Conservation (phyloP, 2,329 filamentous ascomycete species). For the Achaetomium macrosporum region DNA sequence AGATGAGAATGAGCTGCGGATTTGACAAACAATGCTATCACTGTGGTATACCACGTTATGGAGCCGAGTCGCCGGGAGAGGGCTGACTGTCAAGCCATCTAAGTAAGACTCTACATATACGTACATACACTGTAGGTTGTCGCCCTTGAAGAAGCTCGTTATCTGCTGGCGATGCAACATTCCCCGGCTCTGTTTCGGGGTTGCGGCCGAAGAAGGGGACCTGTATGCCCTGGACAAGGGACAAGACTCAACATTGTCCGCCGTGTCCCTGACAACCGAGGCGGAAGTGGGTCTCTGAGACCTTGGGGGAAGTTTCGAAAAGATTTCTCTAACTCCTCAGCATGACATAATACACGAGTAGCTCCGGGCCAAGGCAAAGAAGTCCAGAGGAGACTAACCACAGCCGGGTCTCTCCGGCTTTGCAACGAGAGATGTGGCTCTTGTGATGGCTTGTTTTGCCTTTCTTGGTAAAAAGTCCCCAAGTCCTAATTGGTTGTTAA, state of each 20-base stretch:
- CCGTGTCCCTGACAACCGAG: neutral
- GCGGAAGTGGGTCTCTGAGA: neutral
- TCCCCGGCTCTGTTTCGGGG: too few relatives aligned
- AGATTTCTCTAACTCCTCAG: neutral
- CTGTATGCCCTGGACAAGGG: neutral
- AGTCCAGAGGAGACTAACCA: neutral
- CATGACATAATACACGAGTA: conserved; percentile 5
- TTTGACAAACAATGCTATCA: too few relatives aligned
- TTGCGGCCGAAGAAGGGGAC: too few relatives aligned
- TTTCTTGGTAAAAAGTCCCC: neutral
- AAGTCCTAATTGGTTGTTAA: neutral
- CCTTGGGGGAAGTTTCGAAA: neutral
- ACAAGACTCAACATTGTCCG: neutral
- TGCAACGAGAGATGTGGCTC: neutral
- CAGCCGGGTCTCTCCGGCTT: neutral
- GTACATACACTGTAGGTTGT: too few relatives aligned
- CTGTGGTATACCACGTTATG: too few relatives aligned
- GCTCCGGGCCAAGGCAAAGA: neutral
- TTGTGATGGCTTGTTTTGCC: neutral
- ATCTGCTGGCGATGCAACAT: too few relatives aligned
- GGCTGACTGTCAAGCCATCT: too few relatives aligned
- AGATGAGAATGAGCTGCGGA: neutral
- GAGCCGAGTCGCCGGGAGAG: too few relatives aligned
- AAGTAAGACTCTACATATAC: too few relatives aligned
- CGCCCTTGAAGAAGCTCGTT: too few relatives aligned